A percentile compares a stretch with the other conserved stretches of the same genome.
Evolutionary conservation across 2,329 filamentous ascomycete genomes (phyloP).

Genomic region (Aspergillus sp.): DNA sequence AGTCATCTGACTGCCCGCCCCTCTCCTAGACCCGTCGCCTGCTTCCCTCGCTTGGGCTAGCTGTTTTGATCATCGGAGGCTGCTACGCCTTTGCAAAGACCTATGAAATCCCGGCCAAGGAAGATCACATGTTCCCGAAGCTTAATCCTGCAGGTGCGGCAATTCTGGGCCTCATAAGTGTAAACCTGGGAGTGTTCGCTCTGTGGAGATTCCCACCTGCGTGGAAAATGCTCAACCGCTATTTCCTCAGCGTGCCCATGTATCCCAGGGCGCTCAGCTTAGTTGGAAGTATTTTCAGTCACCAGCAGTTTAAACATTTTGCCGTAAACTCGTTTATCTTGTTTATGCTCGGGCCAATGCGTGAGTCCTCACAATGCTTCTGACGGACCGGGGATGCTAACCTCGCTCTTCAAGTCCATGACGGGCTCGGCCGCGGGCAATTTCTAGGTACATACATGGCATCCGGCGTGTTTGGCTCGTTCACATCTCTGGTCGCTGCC

Average conservation of each 20-base stretch:
- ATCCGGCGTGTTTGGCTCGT: constrained; percentile 39
- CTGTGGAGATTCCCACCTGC: constrained; percentile 44
- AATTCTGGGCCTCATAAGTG: constrained; percentile 39
- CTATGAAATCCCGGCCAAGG: constrained; percentile 40
- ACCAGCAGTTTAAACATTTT: constrained; percentile 46
- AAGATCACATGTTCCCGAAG: constrained; percentile 42
- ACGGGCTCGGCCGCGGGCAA: constrained; percentile 47
- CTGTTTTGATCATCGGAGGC: constrained; percentile 29
- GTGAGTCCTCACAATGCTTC: constrained; percentile 20
- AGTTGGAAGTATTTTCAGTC: constrained; percentile 48
- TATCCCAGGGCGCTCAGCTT: constrained; percentile 46
- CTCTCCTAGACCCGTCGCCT: constrained; percentile 33
- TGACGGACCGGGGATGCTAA: constrained; percentile 3
- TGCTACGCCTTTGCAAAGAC: constrained; percentile 38
- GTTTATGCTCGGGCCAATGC: constrained; percentile 44
- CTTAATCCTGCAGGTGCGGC: constrained; percentile 45
- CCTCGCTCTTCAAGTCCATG: constrained; percentile 34
- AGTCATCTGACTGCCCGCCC: not conserved
- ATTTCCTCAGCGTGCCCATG: constrained; percentile 44
- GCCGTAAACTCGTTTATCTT: constrained; percentile 46
- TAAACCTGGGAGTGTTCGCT: constrained; percentile 43
- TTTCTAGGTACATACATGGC: constrained; percentile 46
- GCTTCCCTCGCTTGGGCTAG: constrained; percentile 35
- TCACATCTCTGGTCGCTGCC: constrained; percentile 36
- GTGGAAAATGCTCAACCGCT: constrained; percentile 49